Evolutionary conservation across 177 flowering plant genomes (phyloP), one percentile per base, ranked within the genome.

Genomic region (Tripterygium wilfordii): DNA sequence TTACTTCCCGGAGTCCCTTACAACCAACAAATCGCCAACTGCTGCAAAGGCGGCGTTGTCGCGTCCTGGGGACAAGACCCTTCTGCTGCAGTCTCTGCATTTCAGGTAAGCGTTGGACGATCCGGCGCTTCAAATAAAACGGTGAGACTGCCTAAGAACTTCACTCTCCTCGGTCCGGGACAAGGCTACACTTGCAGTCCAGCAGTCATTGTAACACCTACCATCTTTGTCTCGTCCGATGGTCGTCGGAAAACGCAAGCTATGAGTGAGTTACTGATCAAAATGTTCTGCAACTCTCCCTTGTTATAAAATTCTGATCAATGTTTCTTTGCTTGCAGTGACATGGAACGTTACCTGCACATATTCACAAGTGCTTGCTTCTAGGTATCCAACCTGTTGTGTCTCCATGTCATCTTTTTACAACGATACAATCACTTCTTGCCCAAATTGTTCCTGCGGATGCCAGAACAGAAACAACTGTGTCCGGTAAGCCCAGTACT

Each of bases 331-430:
- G 6, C 26, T 24, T 54, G 58, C 69, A 69, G 69, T 69, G 69
- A 69, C 66, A 16, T 64, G 66, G 69, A 56, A 60, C 26, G 63
- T 69, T 36, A 64, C 63, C 14, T 64, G 74, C 60, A 60, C 66
- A 7, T 69, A 64, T 36, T 69, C 74, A 1, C 66, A 64, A 38
- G 36, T 64, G 27, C 31, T 60, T 38, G 69, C 66, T 1, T 54
- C 49, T 0, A 28, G 42, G 27, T 17, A 51, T 15, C 69, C 66
- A 20, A 61, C 36, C 19, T 68, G 73, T 36, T 68, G 69, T 21
- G 69, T 69, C 45, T 61, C 66, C 7, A 28, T 69, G 40, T 69
- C 69, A 15, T 56, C 66, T 6, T 64, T 69, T 45, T 69, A 69
- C 61, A 64, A 61, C 45, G 14, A 36, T 3, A 61, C 63, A 6